phyloP scores from a whole-genome alignment of 441 rosid genomes.

The Euphorbia celastroides region DNA sequence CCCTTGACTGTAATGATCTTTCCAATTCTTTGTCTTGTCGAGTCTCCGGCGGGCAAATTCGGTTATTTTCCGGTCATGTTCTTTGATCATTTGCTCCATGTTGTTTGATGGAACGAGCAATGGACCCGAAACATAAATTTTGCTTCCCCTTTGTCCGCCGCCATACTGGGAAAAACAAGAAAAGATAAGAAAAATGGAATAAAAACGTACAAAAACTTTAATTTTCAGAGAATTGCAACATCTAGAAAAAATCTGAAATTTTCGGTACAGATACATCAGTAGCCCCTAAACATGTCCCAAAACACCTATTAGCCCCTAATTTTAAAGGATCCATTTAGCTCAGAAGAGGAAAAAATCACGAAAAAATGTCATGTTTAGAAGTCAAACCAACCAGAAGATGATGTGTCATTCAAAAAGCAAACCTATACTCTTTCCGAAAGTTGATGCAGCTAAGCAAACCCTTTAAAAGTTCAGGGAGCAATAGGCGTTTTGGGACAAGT shows the following conservation, averaged over 20 bases:
- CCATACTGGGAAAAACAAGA: slow-evolving; percentile 33
- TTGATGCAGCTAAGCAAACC: too few relatives aligned
- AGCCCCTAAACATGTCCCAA: too few relatives aligned
- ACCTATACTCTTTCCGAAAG: too few relatives aligned
- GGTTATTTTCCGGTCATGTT: slow-evolving; percentile 60
- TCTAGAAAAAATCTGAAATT: neutral
- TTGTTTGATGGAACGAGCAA: slow-evolving; percentile 56
- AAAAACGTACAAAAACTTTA: neutral
- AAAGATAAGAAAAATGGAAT: neutral
- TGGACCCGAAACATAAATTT: slow-evolving; percentile 76
- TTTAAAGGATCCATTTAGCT: too few relatives aligned
- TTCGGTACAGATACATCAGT: too few relatives aligned
- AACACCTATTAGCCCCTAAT: too few relatives aligned
- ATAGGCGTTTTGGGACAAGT: too few relatives aligned
- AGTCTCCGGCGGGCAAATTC: slow-evolving; percentile 46
- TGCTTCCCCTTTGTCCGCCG: slow-evolving; percentile 46
- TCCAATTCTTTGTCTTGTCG: slow-evolving; percentile 33
- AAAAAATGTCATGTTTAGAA: too few relatives aligned
- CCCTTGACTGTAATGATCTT: slow-evolving; percentile 15
- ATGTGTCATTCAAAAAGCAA: too few relatives aligned
- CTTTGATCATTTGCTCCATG: slow-evolving; percentile 77
- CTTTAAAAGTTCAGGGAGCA: too few relatives aligned
- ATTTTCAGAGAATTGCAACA: neutral
- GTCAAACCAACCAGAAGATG: too few relatives aligned
- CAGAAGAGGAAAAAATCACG: too few relatives aligned